Evolutionary conservation across 179 eudicot genomes (phyloP), one percentile per base, ranked within the genome.

Genomic region (Gypsophila paniculata): DNA sequence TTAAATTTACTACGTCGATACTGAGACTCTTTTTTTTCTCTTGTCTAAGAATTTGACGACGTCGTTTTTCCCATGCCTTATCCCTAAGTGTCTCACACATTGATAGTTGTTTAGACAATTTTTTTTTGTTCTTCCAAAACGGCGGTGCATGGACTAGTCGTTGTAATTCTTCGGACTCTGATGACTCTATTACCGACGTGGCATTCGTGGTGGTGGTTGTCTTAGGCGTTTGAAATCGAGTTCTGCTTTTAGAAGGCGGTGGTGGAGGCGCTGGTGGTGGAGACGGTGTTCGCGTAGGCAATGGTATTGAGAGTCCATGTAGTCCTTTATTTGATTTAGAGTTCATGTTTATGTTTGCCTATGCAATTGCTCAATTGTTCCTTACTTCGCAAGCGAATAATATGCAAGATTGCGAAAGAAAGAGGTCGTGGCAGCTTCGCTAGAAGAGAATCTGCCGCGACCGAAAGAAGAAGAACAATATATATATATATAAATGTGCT

Each of bases 61-160:
- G 85, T 32, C 87, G 78, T 71, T 75, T 88, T 82, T 94, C 97
- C 99, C 99, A 94, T 12, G 91, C 90, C 0, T 82, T 38, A 59
- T 94, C 87, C 8, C 94, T 83, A 2, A 84, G 83, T 0, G 82
- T 81, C 77, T 89, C 96, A 23, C 79, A 80, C 91, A 91, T 85
- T 0, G 94, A 89, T 11, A 85, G 63, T 71, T 91, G 94, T 72
- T 87, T 91, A 10, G 92, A 76, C 25, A 89, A 49, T 79, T 69
- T 81, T 79, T 80, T 91, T 19, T 57, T 63, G 76, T 58, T 80
- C 69, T 75, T 78, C 88, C 85, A 82, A 44, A 80, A 77, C 0
- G 91, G 84, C 5, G 91, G 91, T 22, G 91, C 86, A 5, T 84
- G 80, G 23, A 79, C 85, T 3, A 89, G 73, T 1, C 86, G 79